Evolutionary conservation across 2,329 filamentous ascomycete species (phyloP).

Genomic region (Daldinia eschscholtzii): DNA sequence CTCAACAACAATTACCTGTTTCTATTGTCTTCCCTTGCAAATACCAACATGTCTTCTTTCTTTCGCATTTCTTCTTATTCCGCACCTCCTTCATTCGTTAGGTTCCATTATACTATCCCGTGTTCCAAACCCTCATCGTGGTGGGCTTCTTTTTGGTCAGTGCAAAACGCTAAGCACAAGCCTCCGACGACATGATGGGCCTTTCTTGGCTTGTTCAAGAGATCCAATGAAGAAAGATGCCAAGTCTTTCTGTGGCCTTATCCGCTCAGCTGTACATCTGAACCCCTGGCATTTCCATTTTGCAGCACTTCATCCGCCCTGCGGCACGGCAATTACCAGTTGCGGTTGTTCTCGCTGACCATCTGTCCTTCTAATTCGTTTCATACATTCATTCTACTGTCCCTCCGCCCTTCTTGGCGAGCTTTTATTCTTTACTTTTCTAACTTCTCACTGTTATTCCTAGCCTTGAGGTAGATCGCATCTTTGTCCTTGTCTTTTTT

Average conservation of each 20-base stretch:
- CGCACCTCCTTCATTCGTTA: neutral
- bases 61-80: neutral
- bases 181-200: conserved; percentile 23
- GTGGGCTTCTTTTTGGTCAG: conserved; percentile 4
- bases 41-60: neutral
- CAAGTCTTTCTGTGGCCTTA: conserved; percentile 37
- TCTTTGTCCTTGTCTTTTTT: conserved; percentile 8
- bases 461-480: conserved; percentile 18
- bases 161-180: conserved; percentile 31
- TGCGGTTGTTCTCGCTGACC: conserved; percentile 10
- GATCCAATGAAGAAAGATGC: conserved; percentile 37
- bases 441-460: neutral
- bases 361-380: conserved; percentile 38
- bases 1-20: neutral
- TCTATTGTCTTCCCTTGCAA: too few species aligned
- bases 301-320: conserved; percentile 38
- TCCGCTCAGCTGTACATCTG: conserved; percentile 25
- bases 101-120: neutral
- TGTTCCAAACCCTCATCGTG: neutral
- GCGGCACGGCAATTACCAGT: conserved; percentile 37
- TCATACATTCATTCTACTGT: conserved; percentile 17
- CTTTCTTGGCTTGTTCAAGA: conserved; percentile 26
- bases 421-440: conserved; percentile 5
- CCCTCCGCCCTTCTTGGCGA: conserved; percentile 12
- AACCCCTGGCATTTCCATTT: conserved; percentile 31